Evolutionary conservation across 805 yeast species (phyloP).

Genomic region (Pichia nanzhaoensis): DNA sequence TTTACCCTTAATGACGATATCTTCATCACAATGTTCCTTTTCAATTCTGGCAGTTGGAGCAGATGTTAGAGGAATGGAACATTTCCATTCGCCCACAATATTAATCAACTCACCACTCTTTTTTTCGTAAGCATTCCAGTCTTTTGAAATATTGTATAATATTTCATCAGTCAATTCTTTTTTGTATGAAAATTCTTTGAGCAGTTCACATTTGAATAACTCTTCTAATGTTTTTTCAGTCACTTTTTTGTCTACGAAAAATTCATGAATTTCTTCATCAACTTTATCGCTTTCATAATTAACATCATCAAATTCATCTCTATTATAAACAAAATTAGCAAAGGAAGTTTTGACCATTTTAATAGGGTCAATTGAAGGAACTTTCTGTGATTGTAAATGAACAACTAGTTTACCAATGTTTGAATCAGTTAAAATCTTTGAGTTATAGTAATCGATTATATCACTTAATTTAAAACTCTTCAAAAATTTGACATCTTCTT

Average conservation of each 20-base stretch:
- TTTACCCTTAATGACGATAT: slow-evolving; percentile 7
- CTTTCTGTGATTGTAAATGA: slow-evolving; percentile 53
- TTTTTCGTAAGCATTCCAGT: slow-evolving; percentile 9
- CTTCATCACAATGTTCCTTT: slow-evolving; percentile 20
- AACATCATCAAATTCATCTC: slow-evolving; percentile 23
- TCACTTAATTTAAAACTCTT: slow-evolving; percentile 44
- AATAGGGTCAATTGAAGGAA: slow-evolving; percentile 19
- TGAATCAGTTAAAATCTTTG: slow-evolving; percentile 29
- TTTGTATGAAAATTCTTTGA: slow-evolving; percentile 17
- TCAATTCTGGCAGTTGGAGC: slow-evolving; percentile 49
- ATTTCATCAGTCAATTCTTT: slow-evolving; percentile 16
- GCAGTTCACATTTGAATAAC: slow-evolving; percentile 15
- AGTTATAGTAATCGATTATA: slow-evolving; percentile 46
- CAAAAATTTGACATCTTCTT: slow-evolving; percentile 50
- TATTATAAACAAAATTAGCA: slow-evolving; percentile 26
- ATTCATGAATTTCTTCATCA: slow-evolving; percentile 10
- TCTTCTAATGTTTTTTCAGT: slow-evolving; percentile 7
- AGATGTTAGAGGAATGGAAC: slow-evolving; percentile 45
- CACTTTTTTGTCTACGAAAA: slow-evolving; percentile 10
- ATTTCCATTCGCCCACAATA: slow-evolving; percentile 50
- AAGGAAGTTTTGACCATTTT: slow-evolving; percentile 23
- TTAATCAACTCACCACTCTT: slow-evolving; percentile 38
- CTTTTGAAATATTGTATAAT: slow-evolving; percentile 13
- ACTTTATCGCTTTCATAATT: slow-evolving; percentile 22
- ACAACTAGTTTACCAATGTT: slow-evolving; percentile 42